Evolutionary conservation across 23 red algal genomes (phyloP), one percentile per base, ranked within the genome.

Genomic region (Gracilaria caudata): DNA sequence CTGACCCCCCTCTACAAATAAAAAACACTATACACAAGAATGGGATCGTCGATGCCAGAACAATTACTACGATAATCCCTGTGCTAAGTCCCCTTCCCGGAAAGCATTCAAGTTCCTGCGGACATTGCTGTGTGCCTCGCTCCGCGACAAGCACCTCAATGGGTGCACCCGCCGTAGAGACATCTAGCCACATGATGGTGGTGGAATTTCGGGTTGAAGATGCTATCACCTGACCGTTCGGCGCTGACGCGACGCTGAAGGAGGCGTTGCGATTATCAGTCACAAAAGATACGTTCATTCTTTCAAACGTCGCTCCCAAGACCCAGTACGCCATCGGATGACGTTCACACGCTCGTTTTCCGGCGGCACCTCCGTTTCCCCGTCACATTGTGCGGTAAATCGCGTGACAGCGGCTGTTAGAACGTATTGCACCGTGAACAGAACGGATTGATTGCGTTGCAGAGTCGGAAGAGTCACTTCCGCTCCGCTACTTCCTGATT

Each of bases 281-380:
- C 13, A 61, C 33, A 44, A 81, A 60, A 34, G 46, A 36, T 12
- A 81, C 54, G 20, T 41, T 41, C 78, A 81, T 56, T 57, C 26
- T 81, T 39, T 81, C 51, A 41, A 81, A 61, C n/a, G 78, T 6
- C 78, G 23, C 10, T 81, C 51, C 78, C 78, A 81, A 36, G 46
- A 60, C 24, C 78, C 78, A 57, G 78, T 60, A 19, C 78, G 78
- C 78, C 78, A 81, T 61, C 78, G 47, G 9, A 81, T 81, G 11
- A 81, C 55, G 28, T 81, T 81, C 53, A 60, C 54, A 4, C 14
- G 8, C n/a, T 68, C 34, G 63, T 38, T 38, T 10, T 68, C 63
- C 13, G n/a, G 45, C 23, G 44, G 34, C 24, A 25, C 78, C 9
- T 17, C 78, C 0, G 23, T 40, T 30, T 29, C 28, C 63, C 51